A percentile compares a stretch with the other conserved stretches of the same genome.
phyloP scores from a whole-genome alignment of 2,329 filamentous ascomycete species.

The Drechslerella stenobrocha region DNA sequence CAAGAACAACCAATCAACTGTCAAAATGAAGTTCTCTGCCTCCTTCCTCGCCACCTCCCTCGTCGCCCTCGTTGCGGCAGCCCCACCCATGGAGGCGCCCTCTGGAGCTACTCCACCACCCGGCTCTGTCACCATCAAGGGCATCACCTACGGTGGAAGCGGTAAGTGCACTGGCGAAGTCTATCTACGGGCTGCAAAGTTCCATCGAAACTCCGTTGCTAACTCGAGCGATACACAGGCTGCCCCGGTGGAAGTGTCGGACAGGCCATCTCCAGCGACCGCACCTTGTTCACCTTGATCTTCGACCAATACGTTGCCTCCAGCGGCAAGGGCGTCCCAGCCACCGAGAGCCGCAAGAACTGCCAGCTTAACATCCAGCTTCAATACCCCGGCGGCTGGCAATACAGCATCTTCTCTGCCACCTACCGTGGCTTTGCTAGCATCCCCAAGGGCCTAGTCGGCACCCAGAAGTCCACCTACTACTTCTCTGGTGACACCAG shows the following conservation, averaged over 20 bases:
- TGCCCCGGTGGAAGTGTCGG: slow-evolving; percentile 59
- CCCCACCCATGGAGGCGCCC: slow-evolving; percentile 28
- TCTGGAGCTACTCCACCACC: slow-evolving; percentile 53
- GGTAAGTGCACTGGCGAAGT: slow-evolving; percentile 13
- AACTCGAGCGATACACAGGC: slow-evolving; percentile 54
- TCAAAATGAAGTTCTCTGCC: slow-evolving; percentile 49
- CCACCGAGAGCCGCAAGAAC: slow-evolving; percentile 60
- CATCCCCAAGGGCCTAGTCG: slow-evolving; percentile 59
- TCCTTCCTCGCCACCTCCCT: slow-evolving; percentile 50
- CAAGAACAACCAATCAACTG: no score
- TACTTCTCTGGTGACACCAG: slow-evolving; percentile 59
- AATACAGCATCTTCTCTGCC: slow-evolving; percentile 61
- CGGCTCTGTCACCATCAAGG: slow-evolving; percentile 56
- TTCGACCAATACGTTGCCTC: slow-evolving; percentile 61
- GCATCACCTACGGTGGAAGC: slow-evolving; percentile 58
- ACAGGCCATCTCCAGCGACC: slow-evolving; percentile 57
- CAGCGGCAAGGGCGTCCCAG: slow-evolving; percentile 58
- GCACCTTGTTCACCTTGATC: slow-evolving; percentile 59
- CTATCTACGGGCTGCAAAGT: not conserved
- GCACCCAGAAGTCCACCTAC: slow-evolving; percentile 61
- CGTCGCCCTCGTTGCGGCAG: slow-evolving; percentile 49
- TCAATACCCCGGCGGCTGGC: slow-evolving; percentile 61
- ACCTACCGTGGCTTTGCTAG: slow-evolving; percentile 61
- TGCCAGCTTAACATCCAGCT: slow-evolving; percentile 63
- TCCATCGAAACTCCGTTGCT: not conserved